Percentiles rank a stretch among this genome's conserved stretches.
phyloP scores from a whole-genome alignment of 352 stramenopile genomes.

The Phytopythium sindhum region DNA sequence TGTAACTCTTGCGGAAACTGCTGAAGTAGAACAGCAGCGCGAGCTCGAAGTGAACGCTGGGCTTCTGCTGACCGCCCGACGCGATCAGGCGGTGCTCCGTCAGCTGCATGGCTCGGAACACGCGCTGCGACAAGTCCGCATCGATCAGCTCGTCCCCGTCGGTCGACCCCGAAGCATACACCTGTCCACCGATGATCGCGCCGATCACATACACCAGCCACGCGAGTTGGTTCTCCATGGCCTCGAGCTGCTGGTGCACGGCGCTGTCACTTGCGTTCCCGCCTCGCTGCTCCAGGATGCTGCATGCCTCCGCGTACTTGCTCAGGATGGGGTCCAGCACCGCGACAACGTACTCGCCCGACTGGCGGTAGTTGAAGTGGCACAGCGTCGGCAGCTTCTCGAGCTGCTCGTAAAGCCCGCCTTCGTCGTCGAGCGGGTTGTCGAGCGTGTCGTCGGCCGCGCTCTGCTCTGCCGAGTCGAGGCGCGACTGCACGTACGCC shows the following conservation, averaged over 20 bases:
- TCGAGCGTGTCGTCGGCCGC: conserved; percentile 92
- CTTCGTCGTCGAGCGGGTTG: conserved; percentile 96
- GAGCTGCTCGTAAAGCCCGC: conserved; percentile 95
- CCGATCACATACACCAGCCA: conserved; percentile 98
- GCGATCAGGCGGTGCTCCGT: conserved; percentile 94
- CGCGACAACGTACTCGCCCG: conserved; percentile 91
- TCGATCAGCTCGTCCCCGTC: conserved; percentile 96
- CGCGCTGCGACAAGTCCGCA: conserved; percentile 93
- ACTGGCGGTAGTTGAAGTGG: conserved; percentile 94
- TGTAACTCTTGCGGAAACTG: conserved; percentile 90
- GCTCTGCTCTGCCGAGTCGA: conserved; percentile 94
- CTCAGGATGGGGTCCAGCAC: conserved; percentile 95
- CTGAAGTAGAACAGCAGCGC: conserved; percentile 97
- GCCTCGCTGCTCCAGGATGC: conserved; percentile 64
- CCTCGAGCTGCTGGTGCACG: conserved; percentile 61
- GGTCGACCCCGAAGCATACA: conserved; percentile 89
- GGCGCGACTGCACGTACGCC: conserved; percentile 95
- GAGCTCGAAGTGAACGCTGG: conserved; percentile 93
- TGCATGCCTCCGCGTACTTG: conserved; percentile 90
- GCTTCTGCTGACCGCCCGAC: conserved; percentile 76
- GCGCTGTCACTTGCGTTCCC: conserved; percentile 35
- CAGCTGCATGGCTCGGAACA: conserved; percentile 95
- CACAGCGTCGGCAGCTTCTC: conserved; percentile 96
- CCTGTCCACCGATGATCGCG: conserved; percentile 94
- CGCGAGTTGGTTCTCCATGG: conserved; percentile 94